Percentiles rank a stretch among this genome's conserved stretches.
These are phyloP conservation scores for Dipodascopsis uninucleata DNA, from an alignment of 805 yeast genomes.

Conservation along the genomic window DNA sequence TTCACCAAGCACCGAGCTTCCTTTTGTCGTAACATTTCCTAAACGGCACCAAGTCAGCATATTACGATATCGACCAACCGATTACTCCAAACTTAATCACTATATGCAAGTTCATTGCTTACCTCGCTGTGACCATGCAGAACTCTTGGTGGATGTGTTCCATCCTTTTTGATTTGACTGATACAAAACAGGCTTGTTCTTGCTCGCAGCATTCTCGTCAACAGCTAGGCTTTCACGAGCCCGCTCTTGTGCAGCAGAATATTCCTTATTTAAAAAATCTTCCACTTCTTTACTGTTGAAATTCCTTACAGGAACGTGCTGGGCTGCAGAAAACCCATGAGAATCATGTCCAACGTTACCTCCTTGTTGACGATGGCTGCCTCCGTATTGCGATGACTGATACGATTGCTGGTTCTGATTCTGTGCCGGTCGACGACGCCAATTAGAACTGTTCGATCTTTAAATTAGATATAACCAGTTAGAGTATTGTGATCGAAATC, in stretches of 20 bases:
- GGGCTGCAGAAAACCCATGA: too few relatives aligned
- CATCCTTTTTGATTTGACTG: slow-evolving; percentile 20
- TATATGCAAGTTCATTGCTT: slow-evolving; percentile 1
- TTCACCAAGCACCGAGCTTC: slow-evolving; percentile 15
- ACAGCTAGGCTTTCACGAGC: slow-evolving; percentile 11
- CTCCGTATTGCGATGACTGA: too few relatives aligned
- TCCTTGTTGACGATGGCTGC: neutral
- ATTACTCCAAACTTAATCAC: neutral
- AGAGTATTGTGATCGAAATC: neutral
- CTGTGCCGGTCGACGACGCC: slow-evolving; percentile 22
- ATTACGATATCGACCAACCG: neutral
- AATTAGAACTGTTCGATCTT: slow-evolving; percentile 5
- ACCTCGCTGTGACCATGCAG: slow-evolving; percentile 21
- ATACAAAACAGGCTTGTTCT: slow-evolving; percentile 5
- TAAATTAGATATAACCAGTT: neutral
- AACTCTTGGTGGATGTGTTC: slow-evolving; percentile 17
- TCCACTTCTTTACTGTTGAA: slow-evolving; percentile 26
- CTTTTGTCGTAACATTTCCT: slow-evolving; percentile 21
- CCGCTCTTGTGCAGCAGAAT: slow-evolving; percentile 15
- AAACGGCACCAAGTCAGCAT: neutral
- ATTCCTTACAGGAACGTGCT: slow-evolving; percentile 16
- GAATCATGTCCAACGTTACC: neutral
- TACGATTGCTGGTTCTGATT: slow-evolving; percentile 1
- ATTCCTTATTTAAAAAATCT: slow-evolving; percentile 19
- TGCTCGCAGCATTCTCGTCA: slow-evolving; percentile 2